Evolutionary conservation across 441 rosid species (phyloP).

Genomic region (Capsella rubella): DNA sequence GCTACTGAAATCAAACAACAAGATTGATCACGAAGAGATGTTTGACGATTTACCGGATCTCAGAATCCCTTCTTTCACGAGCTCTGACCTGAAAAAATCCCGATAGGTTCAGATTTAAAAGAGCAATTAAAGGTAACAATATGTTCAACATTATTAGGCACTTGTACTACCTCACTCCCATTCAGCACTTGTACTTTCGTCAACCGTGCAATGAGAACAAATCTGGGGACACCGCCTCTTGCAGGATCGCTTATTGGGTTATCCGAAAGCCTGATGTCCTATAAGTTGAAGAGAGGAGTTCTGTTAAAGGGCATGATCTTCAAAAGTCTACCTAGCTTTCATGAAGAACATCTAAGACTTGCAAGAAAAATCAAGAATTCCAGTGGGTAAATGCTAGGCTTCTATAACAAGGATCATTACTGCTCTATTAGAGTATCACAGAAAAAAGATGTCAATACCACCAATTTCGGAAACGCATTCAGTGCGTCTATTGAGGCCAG

Average conservation of each 20-base stretch:
- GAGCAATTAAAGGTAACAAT: conserved; percentile 17
- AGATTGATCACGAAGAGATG: neutral
- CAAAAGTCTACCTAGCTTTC: conserved; percentile 4
- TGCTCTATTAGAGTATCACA: conserved; percentile 17
- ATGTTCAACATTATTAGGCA: conserved; percentile 17
- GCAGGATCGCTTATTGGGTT: conserved; percentile 81
- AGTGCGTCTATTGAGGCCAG: conserved; percentile 69
- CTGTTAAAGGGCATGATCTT: conserved; percentile 22
- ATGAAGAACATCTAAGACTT: conserved; percentile 19
- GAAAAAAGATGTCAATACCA: conserved; percentile 55
- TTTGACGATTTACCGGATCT: conserved; percentile 69
- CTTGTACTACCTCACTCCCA: conserved; percentile 88
- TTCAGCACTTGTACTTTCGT: conserved; percentile 79
- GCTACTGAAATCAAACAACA: conserved; percentile 6
- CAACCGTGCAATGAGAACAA: conserved; percentile 74
- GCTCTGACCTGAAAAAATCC: conserved; percentile 60
- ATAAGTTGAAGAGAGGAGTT: conserved; percentile 33
- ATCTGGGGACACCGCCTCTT: conserved; percentile 87
- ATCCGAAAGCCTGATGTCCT: conserved; percentile 94
- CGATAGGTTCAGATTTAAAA: conserved; percentile 36
- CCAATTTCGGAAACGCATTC: conserved; percentile 72
- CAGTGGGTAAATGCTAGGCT: conserved; percentile 10
- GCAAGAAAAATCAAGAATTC: conserved; percentile 6
- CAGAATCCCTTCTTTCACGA: conserved; percentile 96
- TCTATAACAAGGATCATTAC: neutral